Base-by-base conservation (phyloP, 805 yeast genomes). In the Schwanniomyces polymorphus region DNA sequence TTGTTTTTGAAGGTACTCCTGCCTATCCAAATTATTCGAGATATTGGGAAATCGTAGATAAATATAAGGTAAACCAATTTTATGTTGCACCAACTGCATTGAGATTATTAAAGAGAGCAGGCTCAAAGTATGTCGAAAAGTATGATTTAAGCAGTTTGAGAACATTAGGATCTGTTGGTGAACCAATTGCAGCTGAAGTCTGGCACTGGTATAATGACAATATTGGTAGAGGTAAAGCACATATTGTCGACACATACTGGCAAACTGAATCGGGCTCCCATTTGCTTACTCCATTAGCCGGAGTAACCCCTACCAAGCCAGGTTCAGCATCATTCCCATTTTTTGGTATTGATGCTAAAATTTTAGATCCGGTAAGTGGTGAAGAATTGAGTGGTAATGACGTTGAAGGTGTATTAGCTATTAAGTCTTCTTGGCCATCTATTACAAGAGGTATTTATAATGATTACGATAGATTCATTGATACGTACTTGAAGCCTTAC, bases 41-140 rank as follows among this genome's bases (percentile, higher is more conserved):
- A 72, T 92, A 90, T 78, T 94, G 98, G 97, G 87, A 91, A 69
- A 91, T 94, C 61, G 87, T 94, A 54, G 96, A 91, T 70, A 81
- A 86, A 68, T 83, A 94, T 76, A 85, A 80, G 72, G 97, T 90
- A 44, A 91, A 95, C 46, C 97, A 91, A 65, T 92, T 94, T 76
- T 94, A 94, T 70, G 97, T 94, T 56, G 99, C 99, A 6, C 99
- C 99, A 65, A 94, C 99, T 37, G 98, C 98, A 14, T 79, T 94
- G 63, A 86, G 99, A 70, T 79, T 94, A 65, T 84, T 94, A 67
- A 80, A 78, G 65, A 81, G 91, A 67, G 95, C 95, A 44, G 99
- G 99, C 59, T 89, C 88, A 65, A 80, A 82, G 42, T 88, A 79
- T 64, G 88, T 94, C 63, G 82, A 78, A 50, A 83, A 86, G 57